Evolutionary conservation across 352 stramenopile species (phyloP).

Genomic region (Phytophthora europaea): DNA sequence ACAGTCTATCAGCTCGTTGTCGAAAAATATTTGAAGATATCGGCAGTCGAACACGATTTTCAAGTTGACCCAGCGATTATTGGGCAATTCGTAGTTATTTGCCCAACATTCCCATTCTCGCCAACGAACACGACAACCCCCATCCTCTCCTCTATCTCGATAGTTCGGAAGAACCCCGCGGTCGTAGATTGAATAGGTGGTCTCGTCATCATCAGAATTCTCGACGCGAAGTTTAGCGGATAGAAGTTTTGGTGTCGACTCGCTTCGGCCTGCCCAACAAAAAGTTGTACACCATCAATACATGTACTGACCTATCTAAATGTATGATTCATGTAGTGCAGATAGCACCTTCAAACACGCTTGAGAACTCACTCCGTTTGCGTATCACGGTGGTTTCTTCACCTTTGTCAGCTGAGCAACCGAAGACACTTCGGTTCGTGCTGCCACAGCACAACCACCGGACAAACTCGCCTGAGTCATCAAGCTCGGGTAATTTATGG

Average conservation of each 20-base stretch:
- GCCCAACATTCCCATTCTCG: conserved; percentile 56
- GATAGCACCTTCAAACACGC: conserved; percentile 11
- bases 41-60: conserved; percentile 57
- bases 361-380: conserved; percentile 9
- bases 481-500: conserved; percentile 63
- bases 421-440: conserved; percentile 61
- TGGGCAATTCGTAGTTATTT: conserved; percentile 60
- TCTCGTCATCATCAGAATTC: conserved; percentile 23
- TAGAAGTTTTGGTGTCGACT: conserved; percentile 53
- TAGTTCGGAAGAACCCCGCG: conserved; percentile 39
- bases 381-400: conserved; percentile 4
- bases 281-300: background rate
- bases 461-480: conserved; percentile 68
- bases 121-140: conserved; percentile 60
- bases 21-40: conserved; percentile 60
- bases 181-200: conserved; percentile 65
- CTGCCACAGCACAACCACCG: conserved; percentile 72
- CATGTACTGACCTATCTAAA: background rate
- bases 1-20: conserved; percentile 58
- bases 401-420: conserved; percentile 43
- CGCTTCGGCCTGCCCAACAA: conserved; percentile 7
- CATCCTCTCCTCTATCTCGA: conserved; percentile 20
- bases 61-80: conserved; percentile 62
- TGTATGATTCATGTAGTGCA: background rate
- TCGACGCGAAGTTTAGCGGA: conserved; percentile 41